Evolutionary conservation across 2,329 filamentous ascomycete species (phyloP).

Genomic region (Drechmeria coniospora): DNA sequence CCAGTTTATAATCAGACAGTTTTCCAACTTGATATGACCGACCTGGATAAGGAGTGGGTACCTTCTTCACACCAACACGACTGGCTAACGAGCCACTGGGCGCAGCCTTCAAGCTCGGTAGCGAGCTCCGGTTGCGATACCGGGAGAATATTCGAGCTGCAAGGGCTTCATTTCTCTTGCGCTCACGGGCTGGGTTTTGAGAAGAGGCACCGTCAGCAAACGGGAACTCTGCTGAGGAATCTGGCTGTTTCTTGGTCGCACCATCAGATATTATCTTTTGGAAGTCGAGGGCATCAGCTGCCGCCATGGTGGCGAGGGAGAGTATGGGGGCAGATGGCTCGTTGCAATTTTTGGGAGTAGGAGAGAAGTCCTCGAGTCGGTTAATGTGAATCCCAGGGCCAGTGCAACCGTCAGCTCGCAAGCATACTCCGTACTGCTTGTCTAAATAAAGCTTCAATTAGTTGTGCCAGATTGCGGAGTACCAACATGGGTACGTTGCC

Average conservation of each 20-base stretch:
- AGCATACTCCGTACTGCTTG: too few relatives aligned
- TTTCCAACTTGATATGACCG: background rate
- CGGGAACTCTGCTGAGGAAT: background rate
- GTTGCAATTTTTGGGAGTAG: too few relatives aligned
- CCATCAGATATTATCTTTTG: slow-evolving; percentile 40
- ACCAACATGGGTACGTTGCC: too few relatives aligned
- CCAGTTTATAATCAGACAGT: background rate
- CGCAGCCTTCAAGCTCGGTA: slow-evolving; percentile 28
- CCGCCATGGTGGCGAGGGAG: slow-evolving; percentile 18
- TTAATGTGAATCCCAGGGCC: too few relatives aligned
- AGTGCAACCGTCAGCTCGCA: too few relatives aligned
- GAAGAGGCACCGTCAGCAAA: slow-evolving; percentile 1
- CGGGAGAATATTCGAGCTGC: slow-evolving; percentile 56
- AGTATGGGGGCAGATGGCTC: background rate
- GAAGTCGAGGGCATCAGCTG: slow-evolving; percentile 32
- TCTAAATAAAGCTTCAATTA: too few relatives aligned
- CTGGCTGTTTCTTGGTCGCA: slow-evolving; percentile 12
- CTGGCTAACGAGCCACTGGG: slow-evolving; percentile 47
- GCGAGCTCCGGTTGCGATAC: slow-evolving; percentile 43
- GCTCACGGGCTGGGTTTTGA: slow-evolving; percentile 38
- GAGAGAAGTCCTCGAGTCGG: too few relatives aligned
- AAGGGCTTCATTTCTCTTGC: slow-evolving; percentile 56
- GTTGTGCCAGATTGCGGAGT: too few relatives aligned
- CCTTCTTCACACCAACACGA: slow-evolving; percentile 60
- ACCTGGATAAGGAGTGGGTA: slow-evolving; percentile 13